phyloP scores from a whole-genome alignment of 1,284 basidiomycete genomes.

The Trametes sp. region DNA sequence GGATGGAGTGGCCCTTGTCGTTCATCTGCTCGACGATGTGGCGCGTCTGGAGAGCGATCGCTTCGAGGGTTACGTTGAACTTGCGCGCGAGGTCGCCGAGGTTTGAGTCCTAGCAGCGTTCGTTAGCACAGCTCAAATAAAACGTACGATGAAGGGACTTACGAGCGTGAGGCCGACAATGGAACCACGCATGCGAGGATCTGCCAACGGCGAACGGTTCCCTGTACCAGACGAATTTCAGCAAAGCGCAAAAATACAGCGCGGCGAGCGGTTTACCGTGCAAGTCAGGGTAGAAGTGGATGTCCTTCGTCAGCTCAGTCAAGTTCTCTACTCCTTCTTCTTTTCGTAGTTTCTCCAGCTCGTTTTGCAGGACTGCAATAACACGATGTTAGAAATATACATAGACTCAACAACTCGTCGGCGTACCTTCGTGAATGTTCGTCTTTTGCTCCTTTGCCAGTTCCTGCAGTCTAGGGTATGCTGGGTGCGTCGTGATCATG shows the following conservation, averaged over 20 bases:
- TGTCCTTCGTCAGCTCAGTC: constrained; percentile 88
- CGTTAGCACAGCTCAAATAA: neutral
- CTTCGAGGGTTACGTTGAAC: constrained; percentile 92
- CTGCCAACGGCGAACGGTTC: constrained; percentile 96
- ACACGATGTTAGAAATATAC: neutral
- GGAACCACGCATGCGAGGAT: constrained; percentile 92
- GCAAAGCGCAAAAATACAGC: neutral
- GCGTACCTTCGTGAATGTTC: constrained; percentile 64
- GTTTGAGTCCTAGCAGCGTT: constrained; percentile 63
- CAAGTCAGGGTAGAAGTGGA: constrained; percentile 96
- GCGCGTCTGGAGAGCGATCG: constrained; percentile 93
- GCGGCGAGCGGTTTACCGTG: constrained; percentile 57
- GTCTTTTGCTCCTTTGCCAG: constrained; percentile 59
- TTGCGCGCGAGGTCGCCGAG: constrained; percentile 88
- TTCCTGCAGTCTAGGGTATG: constrained; percentile 75
- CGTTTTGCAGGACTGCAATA: constrained; percentile 71
- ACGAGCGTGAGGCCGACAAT: constrained; percentile 87
- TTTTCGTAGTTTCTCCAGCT: constrained; percentile 72
- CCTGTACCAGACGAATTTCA: constrained; percentile 55
- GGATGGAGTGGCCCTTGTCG: constrained; percentile 83
- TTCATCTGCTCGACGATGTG: constrained; percentile 97
- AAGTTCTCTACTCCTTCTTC: constrained; percentile 66
- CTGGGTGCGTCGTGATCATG: constrained; percentile 91
- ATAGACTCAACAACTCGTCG: neutral
- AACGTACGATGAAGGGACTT: constrained; percentile 29